Evolutionary conservation across 768 basidiomycete genomes (phyloP).

Genomic region (Agaricus subrufescens): DNA sequence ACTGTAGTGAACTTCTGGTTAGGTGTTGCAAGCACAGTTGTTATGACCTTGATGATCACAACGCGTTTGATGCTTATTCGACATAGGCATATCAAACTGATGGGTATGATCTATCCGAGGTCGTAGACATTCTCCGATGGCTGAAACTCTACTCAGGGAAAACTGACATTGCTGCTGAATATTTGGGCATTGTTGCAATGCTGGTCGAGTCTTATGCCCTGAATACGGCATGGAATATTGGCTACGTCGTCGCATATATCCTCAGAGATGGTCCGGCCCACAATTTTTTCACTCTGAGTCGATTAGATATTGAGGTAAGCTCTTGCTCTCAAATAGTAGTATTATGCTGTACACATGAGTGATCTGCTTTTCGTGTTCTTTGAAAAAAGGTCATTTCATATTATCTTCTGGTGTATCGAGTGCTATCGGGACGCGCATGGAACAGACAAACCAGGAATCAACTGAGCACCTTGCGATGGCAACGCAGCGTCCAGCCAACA

Average conservation of each 20-base stretch:
- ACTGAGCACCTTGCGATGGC: not conserved
- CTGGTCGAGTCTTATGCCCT: slow-evolving; percentile 1
- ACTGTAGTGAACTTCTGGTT: not conserved
- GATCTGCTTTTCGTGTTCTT: not conserved
- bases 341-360: not conserved
- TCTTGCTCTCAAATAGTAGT: not conserved
- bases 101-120: not conserved
- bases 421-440: not conserved
- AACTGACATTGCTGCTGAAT: not conserved
- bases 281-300: not conserved
- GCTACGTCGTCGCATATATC: not conserved
- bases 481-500: too few relatives aligned
- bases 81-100: not conserved
- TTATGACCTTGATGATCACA: not conserved
- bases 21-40: not conserved
- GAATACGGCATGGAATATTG: not conserved
- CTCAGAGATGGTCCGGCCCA: not conserved
- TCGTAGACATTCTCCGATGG: not conserved
- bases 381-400: not conserved
- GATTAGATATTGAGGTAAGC: not conserved
- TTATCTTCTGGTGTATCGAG: not conserved
- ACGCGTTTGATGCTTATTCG: not conserved
- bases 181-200: not conserved
- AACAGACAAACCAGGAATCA: not conserved
- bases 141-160: not conserved